These are phyloP conservation scores for Solanum neorickii DNA, from an alignment of 257 asterid genomes.

Conservation along the genomic window DNA sequence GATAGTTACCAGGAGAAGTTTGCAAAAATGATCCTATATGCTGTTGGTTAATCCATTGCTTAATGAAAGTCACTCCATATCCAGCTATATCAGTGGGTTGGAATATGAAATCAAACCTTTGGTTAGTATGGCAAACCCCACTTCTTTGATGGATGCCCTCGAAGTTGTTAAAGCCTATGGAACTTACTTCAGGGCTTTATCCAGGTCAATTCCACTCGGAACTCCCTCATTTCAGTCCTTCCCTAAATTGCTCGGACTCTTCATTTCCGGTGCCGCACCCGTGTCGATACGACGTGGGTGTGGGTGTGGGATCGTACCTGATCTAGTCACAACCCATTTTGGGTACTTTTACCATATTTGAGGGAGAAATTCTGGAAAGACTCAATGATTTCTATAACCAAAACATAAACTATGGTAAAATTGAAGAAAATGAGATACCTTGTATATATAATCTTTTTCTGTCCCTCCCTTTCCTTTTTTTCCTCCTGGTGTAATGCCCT, in stretches of 20 bases:
- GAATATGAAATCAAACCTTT: neutral
- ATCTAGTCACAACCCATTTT: neutral
- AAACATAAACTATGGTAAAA: neutral
- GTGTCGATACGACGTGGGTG: too few species aligned
- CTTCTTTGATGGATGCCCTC: neutral
- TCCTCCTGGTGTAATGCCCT: neutral
- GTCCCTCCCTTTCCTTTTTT: neutral
- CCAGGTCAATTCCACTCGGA: neutral
- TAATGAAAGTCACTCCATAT: neutral
- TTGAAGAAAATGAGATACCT: neutral
- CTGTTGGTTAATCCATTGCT: neutral
- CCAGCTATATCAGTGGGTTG: neutral
- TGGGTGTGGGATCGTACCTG: neutral
- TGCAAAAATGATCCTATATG: neutral
- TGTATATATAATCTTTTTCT: neutral
- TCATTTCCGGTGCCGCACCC: neutral
- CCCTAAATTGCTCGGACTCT: neutral
- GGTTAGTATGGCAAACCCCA: neutral
- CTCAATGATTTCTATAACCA: neutral
- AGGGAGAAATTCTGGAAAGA: neutral
- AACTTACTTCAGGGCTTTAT: neutral
- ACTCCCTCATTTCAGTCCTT: neutral
- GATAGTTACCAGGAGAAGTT: neutral
- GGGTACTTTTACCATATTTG: neutral
- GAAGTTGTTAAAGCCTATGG: neutral